Evolutionary conservation across 2,329 filamentous ascomycete species (phyloP), one percentile per base, ranked within the genome.

Genomic region (Cladophialophora yegresii): DNA sequence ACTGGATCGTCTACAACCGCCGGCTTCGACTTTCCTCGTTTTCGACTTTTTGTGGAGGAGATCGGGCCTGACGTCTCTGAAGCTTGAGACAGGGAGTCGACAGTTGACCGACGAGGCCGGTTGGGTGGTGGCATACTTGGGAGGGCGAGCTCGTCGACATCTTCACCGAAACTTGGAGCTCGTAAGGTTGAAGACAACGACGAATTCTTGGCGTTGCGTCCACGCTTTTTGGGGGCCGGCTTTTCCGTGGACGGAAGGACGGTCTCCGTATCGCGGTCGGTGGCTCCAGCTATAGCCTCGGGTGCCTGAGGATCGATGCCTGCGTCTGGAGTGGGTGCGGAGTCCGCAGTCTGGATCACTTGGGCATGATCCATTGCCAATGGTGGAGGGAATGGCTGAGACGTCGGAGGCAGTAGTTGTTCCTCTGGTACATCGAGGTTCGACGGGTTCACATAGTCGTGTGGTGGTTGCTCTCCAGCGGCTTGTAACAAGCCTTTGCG

Each of bases 51-150:
- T 30, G 36, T 64, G 22, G 64, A 58, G 22, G 33, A 54, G 20
- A 61, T 43, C 6, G 51, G 59, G 7, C 61, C 57, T 23, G 68
- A 68, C 10, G 54, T 49, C 20, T 70, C 59, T 26, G 69, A 70
- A 16, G 63, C 62, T 60, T 67, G 64, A 53, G 69, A 70, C 10
- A 67, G 28, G 9, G 67, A 67, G 43, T 71, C 69, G 3, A 69
- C 49, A n/a, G 68, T 69, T 40, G 65, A 64, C 20, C 61, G 63
- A 50, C 67, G 47, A 30, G 67, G 40, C 45, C 64, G 45, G 26
- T 28, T 51, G 6, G 57, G 16, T 4, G 23, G 49, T 28, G 64
- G 59, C 10, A 63, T 30, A 56, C 61, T 54, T 8, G 64, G 53
- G 3, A 57, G 30, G 4, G 13, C 51, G 13, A 59, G 28, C n/a